These are phyloP conservation scores for Sanguinoderma infundibulare DNA, from an alignment of 1,284 basidiomycete genomes.

Conservation along the genomic window DNA sequence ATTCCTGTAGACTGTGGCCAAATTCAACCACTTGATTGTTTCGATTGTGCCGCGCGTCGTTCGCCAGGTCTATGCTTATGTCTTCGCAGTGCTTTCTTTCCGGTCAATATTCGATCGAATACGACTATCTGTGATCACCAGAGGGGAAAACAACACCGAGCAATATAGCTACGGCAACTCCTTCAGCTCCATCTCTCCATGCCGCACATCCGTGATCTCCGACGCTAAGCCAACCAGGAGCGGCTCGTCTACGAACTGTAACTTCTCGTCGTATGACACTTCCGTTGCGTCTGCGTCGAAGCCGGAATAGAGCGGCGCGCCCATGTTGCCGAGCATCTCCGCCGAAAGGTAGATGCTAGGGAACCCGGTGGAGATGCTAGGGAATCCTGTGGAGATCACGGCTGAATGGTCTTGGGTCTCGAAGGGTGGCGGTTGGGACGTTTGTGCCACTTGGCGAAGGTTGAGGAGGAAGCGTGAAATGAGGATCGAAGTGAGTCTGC, in stretches of 20 bases:
- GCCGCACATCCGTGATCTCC: no score
- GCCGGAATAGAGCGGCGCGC: slow-evolving; percentile 8
- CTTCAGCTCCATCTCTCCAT: no score
- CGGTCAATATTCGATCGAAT: no score
- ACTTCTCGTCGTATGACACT: slow-evolving; percentile 2
- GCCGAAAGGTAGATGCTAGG: slow-evolving; percentile 2
- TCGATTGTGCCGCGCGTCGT: no score
- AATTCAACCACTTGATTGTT: no score
- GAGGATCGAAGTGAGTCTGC: slow-evolving; percentile 20
- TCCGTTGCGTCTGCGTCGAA: slow-evolving; percentile 6
- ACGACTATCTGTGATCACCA: no score
- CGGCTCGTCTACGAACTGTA: background rate
- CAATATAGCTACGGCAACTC: no score
- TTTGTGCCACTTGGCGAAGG: slow-evolving; percentile 12
- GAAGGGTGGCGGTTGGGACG: background rate
- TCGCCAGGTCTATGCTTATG: no score
- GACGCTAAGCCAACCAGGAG: no score
- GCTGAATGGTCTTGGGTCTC: background rate
- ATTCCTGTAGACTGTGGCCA: no score
- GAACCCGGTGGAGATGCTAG: slow-evolving; percentile 9
- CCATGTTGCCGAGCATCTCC: slow-evolving; percentile 8
- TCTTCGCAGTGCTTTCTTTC: no score
- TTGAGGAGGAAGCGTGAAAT: slow-evolving; percentile 23
- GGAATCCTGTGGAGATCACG: background rate
- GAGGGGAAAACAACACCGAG: no score